Evolutionary conservation across 2,329 filamentous ascomycete species (phyloP), one percentile per base, ranked within the genome.

Genomic region (Fusarium compactum): DNA sequence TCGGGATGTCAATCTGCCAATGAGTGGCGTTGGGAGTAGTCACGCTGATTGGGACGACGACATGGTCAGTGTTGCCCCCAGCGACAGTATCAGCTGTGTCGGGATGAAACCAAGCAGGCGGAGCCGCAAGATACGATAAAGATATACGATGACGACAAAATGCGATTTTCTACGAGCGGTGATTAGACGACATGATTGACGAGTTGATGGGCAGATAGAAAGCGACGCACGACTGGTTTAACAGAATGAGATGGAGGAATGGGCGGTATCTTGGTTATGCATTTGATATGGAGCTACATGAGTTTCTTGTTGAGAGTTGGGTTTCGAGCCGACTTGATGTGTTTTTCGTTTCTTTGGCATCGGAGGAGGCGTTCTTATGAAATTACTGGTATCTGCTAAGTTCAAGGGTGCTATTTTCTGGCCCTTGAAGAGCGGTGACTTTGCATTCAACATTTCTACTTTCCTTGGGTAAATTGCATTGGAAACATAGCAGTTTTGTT

Each of bases 71-170:
- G 80, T 90, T 38, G 86, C 84, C 45, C 88, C 88, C 3, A 86
- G 84, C 71, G 88, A 90, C 74, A 90, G 88, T 73, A 88, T 90
- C 59, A 89, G 87, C 75, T 87, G 86, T 70, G 82, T 89, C n/a
- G 88, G 87, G 24, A 82, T 71, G 63, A 77, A 75, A 57, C 74
- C 62, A 70, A 71, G 74, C 61, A 69, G 76, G 52, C 69, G 69
- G 46, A 74, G 71, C 45, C 73, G 73, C 46, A 76, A 69, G 53
- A 70, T 70, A 60, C 62, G 72, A 69, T 76, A 59, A 53, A 52
- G 48, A 53, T 40, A 40, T 52, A 50, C 16, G 43, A 62, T n/a
- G 61, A 62, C 22, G 50, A 62, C 15, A 64, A 58, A 24, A 51
- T 50, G 46, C 43, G 48, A 41, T 27, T 71, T 56, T 55, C 30